Evolutionary conservation across 768 basidiomycete genomes (phyloP).

Genomic region (Rhizopogon vulgaris): DNA sequence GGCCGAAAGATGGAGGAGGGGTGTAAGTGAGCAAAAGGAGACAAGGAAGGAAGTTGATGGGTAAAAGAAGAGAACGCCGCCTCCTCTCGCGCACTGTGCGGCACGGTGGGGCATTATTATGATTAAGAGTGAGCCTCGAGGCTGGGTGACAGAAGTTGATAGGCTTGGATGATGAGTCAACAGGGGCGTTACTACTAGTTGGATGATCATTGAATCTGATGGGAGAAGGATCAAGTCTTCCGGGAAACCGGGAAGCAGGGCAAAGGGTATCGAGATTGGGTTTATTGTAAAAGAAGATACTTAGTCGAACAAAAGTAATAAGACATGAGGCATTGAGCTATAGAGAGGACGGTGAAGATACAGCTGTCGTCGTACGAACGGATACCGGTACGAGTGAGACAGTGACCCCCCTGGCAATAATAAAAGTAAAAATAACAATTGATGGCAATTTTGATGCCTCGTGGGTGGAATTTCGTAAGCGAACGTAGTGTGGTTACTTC

Average conservation of each 20-base stretch:
- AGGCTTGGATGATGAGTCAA: neutral
- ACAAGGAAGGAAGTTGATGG: neutral
- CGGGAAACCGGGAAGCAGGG: neutral
- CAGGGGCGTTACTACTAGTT: neutral
- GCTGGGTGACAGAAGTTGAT: neutral
- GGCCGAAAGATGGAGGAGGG: neutral
- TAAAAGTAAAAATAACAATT: neutral
- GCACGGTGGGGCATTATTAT: neutral
- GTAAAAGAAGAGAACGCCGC: neutral
- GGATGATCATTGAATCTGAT: neutral
- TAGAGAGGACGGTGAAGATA: too few relatives aligned
- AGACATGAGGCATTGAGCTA: neutral
- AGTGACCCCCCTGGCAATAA: neutral
- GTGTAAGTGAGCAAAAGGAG: neutral
- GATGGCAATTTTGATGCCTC: neutral
- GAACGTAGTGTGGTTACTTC: too few relatives aligned
- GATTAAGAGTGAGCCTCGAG: neutral
- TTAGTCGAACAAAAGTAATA: neutral
- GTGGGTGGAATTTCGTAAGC: slow-evolving; percentile 1
- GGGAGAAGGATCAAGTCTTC: neutral
- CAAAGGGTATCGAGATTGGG: neutral
- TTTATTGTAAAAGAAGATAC: neutral
- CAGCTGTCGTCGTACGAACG: too few relatives aligned
- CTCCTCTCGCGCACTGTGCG: neutral
- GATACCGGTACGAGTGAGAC: too few relatives aligned